Evolutionary conservation across 2,329 filamentous ascomycete genomes (phyloP).

Genomic region (Coleophoma eucalyptorum): DNA sequence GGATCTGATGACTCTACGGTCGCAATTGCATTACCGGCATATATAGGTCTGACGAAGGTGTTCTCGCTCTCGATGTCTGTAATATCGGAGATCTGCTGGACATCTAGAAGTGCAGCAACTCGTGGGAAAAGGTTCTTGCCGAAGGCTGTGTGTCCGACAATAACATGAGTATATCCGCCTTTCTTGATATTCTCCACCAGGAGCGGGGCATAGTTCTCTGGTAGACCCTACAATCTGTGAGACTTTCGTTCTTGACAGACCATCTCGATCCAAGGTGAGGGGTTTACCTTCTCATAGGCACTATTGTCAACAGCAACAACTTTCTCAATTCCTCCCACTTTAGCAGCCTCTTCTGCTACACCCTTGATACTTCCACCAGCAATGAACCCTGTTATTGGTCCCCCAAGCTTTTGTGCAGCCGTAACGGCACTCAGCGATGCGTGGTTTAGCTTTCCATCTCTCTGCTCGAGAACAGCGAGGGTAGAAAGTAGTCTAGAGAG

Average conservation of each 20-base stretch:
- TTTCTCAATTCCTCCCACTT: conserved; percentile 88
- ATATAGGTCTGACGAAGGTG: conserved; percentile 94
- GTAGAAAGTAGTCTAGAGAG: conserved; percentile 75
- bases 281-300: conserved; percentile 76
- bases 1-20: conserved; percentile 87
- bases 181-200: conserved; percentile 97
- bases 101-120: conserved; percentile 85
- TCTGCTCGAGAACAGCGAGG: conserved; percentile 88
- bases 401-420: conserved; percentile 83
- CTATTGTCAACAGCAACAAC: conserved; percentile 83
- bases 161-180: conserved; percentile 86
- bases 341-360: conserved; percentile 79
- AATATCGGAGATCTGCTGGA: conserved; percentile 91
- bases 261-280: neutral
- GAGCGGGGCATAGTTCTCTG: conserved; percentile 92
- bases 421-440: conserved; percentile 82
- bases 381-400: conserved; percentile 79
- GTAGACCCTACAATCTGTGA: conserved; percentile 59
- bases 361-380: conserved; percentile 75
- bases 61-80: conserved; percentile 83
- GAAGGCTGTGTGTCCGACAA: conserved; percentile 90
- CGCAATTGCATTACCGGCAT: conserved; percentile 94
- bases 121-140: conserved; percentile 93
- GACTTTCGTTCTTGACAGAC: neutral
- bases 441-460: conserved; percentile 79